Evolutionary conservation across 148 eudicot genomes (phyloP).

Genomic region (Vaccinium macrocarpon): DNA sequence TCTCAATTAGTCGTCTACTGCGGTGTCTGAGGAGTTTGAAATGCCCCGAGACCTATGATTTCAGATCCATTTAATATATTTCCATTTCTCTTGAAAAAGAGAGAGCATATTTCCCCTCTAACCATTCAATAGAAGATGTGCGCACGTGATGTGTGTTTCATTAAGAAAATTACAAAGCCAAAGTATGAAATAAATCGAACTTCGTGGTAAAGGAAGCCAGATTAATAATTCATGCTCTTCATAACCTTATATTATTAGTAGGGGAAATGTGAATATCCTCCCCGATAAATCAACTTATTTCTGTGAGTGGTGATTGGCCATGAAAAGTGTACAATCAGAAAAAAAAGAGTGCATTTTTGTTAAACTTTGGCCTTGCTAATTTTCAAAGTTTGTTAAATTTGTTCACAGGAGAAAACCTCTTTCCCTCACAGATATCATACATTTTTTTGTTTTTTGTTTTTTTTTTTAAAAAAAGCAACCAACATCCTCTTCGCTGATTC

Average conservation of each 20-base stretch:
- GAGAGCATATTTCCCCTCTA: neutral
- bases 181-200: too few relatives aligned
- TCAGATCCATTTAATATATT: neutral
- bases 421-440: neutral
- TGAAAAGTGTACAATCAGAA: neutral
- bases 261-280: too few relatives aligned
- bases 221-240: too few relatives aligned
- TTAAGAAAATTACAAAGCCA: too few relatives aligned
- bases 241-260: too few relatives aligned
- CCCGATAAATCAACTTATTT: neutral
- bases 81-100: too few relatives aligned
- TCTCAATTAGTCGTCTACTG: conserved; percentile 1
- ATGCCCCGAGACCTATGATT: neutral
- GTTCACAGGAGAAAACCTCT: neutral
- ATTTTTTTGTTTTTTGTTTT: neutral
- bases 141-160: too few relatives aligned
- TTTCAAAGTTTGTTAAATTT: neutral
- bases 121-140: neutral
- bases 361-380: neutral
- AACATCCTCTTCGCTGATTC: neutral
- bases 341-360: neutral
- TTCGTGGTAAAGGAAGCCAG: too few relatives aligned
- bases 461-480: neutral
- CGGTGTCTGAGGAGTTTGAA: neutral
- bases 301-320: neutral